Conservation (phyloP, 177 flowering plant species). For the Telopea speciosissima region DNA sequence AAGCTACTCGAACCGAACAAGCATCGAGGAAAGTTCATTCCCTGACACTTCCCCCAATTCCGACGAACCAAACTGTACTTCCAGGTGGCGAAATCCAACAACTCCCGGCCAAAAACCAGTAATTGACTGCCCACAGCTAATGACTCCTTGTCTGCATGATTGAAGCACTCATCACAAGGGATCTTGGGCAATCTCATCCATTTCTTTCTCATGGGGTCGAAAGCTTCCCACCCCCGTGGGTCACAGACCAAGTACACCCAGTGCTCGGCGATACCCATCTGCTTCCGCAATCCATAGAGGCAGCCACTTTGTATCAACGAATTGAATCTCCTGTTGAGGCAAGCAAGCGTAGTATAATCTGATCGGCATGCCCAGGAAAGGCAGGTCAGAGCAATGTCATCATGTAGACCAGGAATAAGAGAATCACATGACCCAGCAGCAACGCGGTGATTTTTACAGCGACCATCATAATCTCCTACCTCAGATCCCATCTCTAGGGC, state of each 20-base stretch:
- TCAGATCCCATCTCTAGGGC: slow-evolving; percentile 10
- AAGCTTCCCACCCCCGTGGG: slow-evolving; percentile 64
- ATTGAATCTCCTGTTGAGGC: slow-evolving; percentile 44
- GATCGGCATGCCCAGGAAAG: slow-evolving; percentile 46
- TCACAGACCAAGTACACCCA: slow-evolving; percentile 68
- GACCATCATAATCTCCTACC: slow-evolving; percentile 40
- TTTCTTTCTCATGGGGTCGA: slow-evolving; percentile 41
- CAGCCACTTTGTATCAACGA: slow-evolving; percentile 41
- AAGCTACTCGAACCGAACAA: slow-evolving; percentile 69
- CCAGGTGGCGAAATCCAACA: slow-evolving; percentile 42
- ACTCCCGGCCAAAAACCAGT: slow-evolving; percentile 65
- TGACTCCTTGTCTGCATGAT: slow-evolving; percentile 66
- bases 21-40: slow-evolving; percentile 61
- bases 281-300: slow-evolving; percentile 43
- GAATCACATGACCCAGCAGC: slow-evolving; percentile 40
- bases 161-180: slow-evolving; percentile 57
- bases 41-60: slow-evolving; percentile 48
- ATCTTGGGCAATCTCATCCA: slow-evolving; percentile 71
- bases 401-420: slow-evolving; percentile 61
- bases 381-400: slow-evolving; percentile 49
- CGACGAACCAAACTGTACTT: slow-evolving; percentile 47
- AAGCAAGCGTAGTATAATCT: slow-evolving; percentile 56
- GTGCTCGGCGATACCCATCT: slow-evolving; percentile 47
- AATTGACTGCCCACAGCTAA: slow-evolving; percentile 69
- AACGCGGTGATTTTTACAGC: neutral